A percentile compares a stretch with the other conserved stretches of the same genome.
Evolutionary conservation across 129 eudicot species (phyloP).

Genomic region (Flaveria brownii): DNA sequence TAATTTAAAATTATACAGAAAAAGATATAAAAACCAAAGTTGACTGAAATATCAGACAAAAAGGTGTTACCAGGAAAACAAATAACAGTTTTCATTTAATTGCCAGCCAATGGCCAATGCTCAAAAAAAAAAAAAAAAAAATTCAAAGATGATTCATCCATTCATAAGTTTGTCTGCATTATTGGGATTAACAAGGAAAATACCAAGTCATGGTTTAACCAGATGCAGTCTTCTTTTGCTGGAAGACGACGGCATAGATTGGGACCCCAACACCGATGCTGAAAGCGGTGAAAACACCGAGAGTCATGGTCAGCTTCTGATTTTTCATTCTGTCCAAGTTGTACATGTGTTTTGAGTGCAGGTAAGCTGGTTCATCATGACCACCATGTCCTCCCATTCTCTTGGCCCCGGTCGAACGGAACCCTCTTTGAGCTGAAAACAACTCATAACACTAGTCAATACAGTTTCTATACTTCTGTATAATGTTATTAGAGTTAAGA

Average conservation of each 20-base stretch:
- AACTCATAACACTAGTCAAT: neutral
- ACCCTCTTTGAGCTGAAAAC: slow-evolving; percentile 57
- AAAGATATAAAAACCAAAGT: neutral
- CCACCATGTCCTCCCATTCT: slow-evolving; percentile 80
- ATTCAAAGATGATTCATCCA: slow-evolving; percentile 23
- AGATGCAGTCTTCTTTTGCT: slow-evolving; percentile 79
- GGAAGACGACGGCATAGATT: slow-evolving; percentile 68
- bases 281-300: slow-evolving; percentile 58
- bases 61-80: neutral
- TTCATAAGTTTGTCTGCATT: slow-evolving; percentile 34
- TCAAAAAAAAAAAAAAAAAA: slow-evolving; percentile 1
- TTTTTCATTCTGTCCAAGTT: slow-evolving; percentile 77
- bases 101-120: slow-evolving; percentile 22
- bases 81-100: neutral
- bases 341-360: slow-evolving; percentile 88
- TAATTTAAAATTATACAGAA: neutral
- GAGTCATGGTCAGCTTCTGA: slow-evolving; percentile 56
- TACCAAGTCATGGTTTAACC: slow-evolving; percentile 27
- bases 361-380: slow-evolving; percentile 63
- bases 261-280: slow-evolving; percentile 76
- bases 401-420: slow-evolving; percentile 69
- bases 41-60: neutral
- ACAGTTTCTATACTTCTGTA: neutral
- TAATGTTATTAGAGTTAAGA: too few relatives aligned
- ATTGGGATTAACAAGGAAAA: slow-evolving; percentile 24